These are phyloP conservation scores for Pyrus pyrifolia DNA, from an alignment of 306 rosid species.

Conservation along the genomic window DNA sequence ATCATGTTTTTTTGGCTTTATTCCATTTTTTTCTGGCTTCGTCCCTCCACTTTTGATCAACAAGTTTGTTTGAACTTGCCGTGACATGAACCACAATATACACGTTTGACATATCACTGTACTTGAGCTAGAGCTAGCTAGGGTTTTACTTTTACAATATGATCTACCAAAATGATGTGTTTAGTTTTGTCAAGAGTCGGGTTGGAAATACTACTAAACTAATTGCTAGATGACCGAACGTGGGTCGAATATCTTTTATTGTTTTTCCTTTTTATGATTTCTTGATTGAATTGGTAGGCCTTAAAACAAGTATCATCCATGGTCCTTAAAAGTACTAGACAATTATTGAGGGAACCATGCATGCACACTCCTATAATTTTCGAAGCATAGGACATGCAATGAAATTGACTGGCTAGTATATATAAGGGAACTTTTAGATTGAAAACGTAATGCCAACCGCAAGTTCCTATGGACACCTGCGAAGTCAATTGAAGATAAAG, in stretches of 20 bases:
- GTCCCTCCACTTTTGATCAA: neutral
- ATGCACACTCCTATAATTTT: neutral
- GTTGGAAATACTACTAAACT: too few species aligned
- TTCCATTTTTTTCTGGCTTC: neutral
- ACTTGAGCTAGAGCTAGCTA: neutral
- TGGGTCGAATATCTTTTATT: neutral
- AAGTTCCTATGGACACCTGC: neutral
- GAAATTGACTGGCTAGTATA: neutral
- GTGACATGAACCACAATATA: neutral
- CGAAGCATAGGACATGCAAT: slow-evolving; percentile 5
- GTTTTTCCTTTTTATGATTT: neutral
- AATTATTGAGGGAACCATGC: neutral
- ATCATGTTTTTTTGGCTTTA: neutral
- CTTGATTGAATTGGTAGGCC: neutral
- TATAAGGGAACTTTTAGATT: neutral
- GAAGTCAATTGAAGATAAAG: neutral
- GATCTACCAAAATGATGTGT: neutral
- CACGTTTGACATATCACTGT: neutral
- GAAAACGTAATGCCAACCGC: neutral
- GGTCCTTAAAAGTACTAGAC: neutral
- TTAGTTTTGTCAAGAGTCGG: neutral
- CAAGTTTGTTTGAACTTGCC: neutral
- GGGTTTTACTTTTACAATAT: neutral
- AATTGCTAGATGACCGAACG: neutral
- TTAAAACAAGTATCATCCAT: neutral